Base-by-base conservation (phyloP, 2,329 filamentous ascomycete species). In the Trichoderma brevicompactum region DNA sequence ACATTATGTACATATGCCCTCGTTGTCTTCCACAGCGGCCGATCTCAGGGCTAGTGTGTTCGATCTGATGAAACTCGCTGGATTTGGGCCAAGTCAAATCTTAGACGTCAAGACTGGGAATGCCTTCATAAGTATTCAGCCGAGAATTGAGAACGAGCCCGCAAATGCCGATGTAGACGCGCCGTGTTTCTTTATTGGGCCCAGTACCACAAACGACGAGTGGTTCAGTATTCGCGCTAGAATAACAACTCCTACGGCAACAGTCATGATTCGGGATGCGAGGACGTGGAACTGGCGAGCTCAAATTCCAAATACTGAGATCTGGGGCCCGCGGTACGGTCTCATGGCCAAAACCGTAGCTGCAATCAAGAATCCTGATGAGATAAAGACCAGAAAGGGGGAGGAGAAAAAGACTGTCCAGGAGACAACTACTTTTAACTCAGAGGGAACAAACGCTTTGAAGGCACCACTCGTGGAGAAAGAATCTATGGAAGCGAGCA, bases 261-360 rank as follows among this genome's bases (percentile, higher is more conserved):
- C 32, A 1, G 61, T 71, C 3, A 44, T 52, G 0, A 36, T 75
- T 32, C 36, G 65, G 6, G 49, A 59, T 5, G 44, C 61, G 8
- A 15, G 10, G 1, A 49, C 63, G 1, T 64, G 54, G 5, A 66
- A 71, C 34, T 75, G 73, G 73, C 19, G 54, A 5, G 10, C 15
- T 10, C 59, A 40, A 1, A 67, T 73, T 36, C 19, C 68, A 2
- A 64, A 62, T 15, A 64, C 52, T 36, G 72, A 70, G 32, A 28
- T 66, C 17, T 75, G 73, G 73, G 73, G 73, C 2, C 68, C 68
- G 9, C 67, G 68, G 13, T 70, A 70, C 46, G 40, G 55, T 7
- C 46, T 5, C 5, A 7, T 60, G 28, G 23, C 41, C 3, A 17
- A 3, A 7, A 4, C 6, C 13, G 34, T 56, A n/a, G 15, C 41